Base-by-base conservation (phyloP, 148 eudicot genomes). In the Bassia scoparia region DNA sequence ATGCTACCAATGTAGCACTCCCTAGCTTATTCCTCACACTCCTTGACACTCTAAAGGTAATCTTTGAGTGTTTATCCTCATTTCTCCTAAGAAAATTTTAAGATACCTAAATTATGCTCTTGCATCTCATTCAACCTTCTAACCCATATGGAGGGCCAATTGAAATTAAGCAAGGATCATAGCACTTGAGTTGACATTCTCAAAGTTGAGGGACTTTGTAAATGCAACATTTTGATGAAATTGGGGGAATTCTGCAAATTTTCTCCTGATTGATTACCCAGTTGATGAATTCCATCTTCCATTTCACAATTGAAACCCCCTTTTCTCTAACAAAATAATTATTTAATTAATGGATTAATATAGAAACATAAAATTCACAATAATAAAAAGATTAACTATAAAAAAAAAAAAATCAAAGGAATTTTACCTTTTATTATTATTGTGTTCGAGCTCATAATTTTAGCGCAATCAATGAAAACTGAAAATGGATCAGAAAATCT, bases 161-260 rank as follows among this genome's bases (percentile, higher is more conserved):
- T 55, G 83, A 76, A 41, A 80, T 67, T 59, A 76, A 41, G 20
- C 66, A 76, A 18, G 83, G 79, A 18, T 76, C 44, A 38, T 80
- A 80, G 83, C 67, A 68, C 65, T 58, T 53, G 38, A 37, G n/a
- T 80, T 80, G 20, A 72, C 76, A 66, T 52, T 76, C 83, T 68
- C 14, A 80, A 38, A 7, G 79, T 72, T 50, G 50, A 56, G 83
- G 83, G 43, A 80, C 79, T 59, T 61, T 71, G 38, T 80, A 80
- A 4, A 80, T 80, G 79, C 83, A 80, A 76, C 79, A 80, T 59
- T 75, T 80, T 9, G 76, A 37, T 20, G 83, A 80, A 3, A 71
- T 62, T 24, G 76, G 46, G 15, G 79, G 83, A 80, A 50, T 65
- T 76, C 55, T 27, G 38, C 76, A 67, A 76, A 65, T 30, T 54